Percentiles rank a stretch among this genome's conserved stretches.
These are phyloP conservation scores for Pichia sp. DNA, from an alignment of 1,139 yeast genomes.

Conservation along the genomic window DNA sequence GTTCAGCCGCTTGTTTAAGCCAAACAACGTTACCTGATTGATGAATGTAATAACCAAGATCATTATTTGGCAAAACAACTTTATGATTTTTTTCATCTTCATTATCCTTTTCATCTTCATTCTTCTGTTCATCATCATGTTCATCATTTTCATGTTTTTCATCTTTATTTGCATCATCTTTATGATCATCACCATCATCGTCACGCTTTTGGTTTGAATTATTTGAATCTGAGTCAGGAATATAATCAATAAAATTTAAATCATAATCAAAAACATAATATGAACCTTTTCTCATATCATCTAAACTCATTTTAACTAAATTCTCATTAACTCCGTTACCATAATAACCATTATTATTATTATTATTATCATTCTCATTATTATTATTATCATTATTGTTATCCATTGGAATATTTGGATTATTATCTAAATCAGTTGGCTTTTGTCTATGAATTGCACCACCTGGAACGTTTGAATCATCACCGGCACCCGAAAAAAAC, in stretches of 20 bases:
- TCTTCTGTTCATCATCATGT: conserved; percentile 3
- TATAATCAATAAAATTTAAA: conserved; percentile 14
- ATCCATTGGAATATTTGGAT: neutral
- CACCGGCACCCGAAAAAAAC: conserved; percentile 11
- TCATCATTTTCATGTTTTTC: conserved; percentile 5
- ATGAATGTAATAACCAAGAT: conserved; percentile 27
- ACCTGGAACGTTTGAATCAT: conserved; percentile 12
- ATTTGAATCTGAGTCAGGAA: neutral
- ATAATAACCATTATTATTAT: neutral
- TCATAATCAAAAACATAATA: conserved; percentile 12
- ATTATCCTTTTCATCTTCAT: neutral
- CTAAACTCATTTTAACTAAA: conserved; percentile 11
- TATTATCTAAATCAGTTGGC: neutral
- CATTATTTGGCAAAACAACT: conserved; percentile 13
- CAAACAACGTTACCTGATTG: conserved; percentile 12
- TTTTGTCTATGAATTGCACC: conserved; percentile 8
- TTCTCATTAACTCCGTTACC: neutral
- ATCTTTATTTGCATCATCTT: conserved; percentile 6
- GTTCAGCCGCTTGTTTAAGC: conserved; percentile 25
- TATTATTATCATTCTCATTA: neutral
- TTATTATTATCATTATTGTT: neutral
- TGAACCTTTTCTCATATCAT: conserved; percentile 13
- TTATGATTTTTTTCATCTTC: neutral
- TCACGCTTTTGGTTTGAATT: neutral
- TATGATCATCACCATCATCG: conserved; percentile 5